Conservation (phyloP, 257 asterid species). For the Salvia miltiorrhiza region DNA sequence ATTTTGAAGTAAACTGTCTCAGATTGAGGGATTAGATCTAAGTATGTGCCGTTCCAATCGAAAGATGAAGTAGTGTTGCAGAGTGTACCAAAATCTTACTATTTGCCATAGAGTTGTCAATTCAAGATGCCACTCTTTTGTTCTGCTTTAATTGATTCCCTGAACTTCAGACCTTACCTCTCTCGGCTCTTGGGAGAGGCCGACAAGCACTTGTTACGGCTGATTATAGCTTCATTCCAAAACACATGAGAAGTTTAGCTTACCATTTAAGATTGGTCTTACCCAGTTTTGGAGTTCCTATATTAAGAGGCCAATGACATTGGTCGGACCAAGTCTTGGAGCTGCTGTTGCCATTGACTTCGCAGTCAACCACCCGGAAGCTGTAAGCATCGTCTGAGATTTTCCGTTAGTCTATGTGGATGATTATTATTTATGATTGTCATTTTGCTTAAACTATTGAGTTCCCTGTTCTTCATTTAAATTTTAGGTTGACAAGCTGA, state of each 20-base stretch:
- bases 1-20: not conserved
- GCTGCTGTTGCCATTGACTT: conserved; percentile 91
- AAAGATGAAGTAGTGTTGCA: not conserved
- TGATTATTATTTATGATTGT: not conserved
- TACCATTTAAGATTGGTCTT: conserved; percentile 4
- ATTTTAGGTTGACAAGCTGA: conserved; percentile 75
- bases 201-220: not conserved
- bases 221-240: not conserved
- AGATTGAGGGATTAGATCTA: not conserved
- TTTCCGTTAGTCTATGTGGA: conserved; percentile 6
- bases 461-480: conserved; percentile 10
- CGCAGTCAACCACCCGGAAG: conserved; percentile 65
- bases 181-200: not conserved
- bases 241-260: conserved; percentile 1
- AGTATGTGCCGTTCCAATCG: not conserved
- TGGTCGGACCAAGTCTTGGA: conserved; percentile 99
- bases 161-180: not conserved
- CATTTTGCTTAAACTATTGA: not conserved
- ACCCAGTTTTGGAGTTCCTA: conserved; percentile 73
- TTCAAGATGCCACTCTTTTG: not conserved
- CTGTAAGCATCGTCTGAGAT: conserved; percentile 41
- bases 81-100: not conserved
- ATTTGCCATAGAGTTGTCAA: not conserved
- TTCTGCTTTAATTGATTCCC: not conserved
- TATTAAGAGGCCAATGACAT: conserved; percentile 69